Conservation (phyloP, 305 asterid species). For the Rubia peregrina region DNA sequence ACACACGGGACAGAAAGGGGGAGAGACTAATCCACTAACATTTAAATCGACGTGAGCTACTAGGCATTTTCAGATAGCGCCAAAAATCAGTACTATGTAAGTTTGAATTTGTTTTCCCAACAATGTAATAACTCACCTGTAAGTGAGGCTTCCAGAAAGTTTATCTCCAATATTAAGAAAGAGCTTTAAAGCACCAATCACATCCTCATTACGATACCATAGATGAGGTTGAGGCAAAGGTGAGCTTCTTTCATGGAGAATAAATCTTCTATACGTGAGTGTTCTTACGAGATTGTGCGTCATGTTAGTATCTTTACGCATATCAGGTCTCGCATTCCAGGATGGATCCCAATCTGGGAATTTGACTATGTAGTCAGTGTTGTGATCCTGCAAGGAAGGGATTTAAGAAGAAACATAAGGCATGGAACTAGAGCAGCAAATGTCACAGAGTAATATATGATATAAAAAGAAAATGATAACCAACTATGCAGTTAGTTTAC, state of each 20-base stretch:
- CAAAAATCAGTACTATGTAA: background rate
- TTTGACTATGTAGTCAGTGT: conserved; percentile 77
- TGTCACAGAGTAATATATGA: background rate
- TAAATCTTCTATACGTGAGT: conserved; percentile 43
- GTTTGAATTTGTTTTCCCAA: background rate
- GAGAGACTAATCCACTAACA: background rate
- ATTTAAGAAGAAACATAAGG: conserved; percentile 12
- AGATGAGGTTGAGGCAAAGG: conserved; percentile 67
- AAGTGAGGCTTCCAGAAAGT: conserved; percentile 73
- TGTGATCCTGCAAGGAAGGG: conserved; percentile 62
- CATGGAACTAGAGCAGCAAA: conserved; percentile 1
- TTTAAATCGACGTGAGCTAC: background rate
- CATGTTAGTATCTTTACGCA: conserved; percentile 23
- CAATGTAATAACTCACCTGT: conserved; percentile 42
- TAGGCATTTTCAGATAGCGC: background rate
- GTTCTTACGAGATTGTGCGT: conserved; percentile 32
- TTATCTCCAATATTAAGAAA: conserved; percentile 79
- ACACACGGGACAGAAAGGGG: background rate
- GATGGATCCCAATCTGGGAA: conserved; percentile 95
- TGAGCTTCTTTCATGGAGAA: conserved; percentile 51
- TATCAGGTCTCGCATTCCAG: conserved; percentile 20
- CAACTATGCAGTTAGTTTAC: background rate
- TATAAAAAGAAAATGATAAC: background rate
- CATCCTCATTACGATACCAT: conserved; percentile 70
- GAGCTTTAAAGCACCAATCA: conserved; percentile 60